phyloP scores from a whole-genome alignment of 768 basidiomycete genomes.

The Mycena latifolia region DNA sequence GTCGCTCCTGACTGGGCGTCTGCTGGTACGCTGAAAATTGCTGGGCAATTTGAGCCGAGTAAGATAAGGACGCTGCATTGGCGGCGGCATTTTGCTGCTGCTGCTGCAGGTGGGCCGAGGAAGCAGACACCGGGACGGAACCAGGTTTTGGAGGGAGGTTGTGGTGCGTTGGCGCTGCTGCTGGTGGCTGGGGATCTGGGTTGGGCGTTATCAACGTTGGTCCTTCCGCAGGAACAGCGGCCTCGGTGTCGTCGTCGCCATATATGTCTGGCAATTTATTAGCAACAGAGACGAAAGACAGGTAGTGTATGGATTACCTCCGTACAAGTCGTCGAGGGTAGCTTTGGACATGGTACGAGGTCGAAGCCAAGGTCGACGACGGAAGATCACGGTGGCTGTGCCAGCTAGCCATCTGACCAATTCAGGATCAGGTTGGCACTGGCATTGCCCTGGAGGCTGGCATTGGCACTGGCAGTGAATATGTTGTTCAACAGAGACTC shows the following conservation, averaged over 20 bases:
- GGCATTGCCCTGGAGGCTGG: too few species aligned
- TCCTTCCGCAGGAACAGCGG: slow-evolving; percentile 42
- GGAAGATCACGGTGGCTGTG: slow-evolving; percentile 8
- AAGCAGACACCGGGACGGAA: slow-evolving; percentile 33
- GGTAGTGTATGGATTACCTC: slow-evolving; percentile 59
- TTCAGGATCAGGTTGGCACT: too few species aligned
- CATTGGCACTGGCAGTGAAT: not conserved
- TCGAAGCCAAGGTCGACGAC: too few species aligned
- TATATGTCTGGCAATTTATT: slow-evolving; percentile 60
- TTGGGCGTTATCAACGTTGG: slow-evolving; percentile 38
- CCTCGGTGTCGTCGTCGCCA: slow-evolving; percentile 63
- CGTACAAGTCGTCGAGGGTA: slow-evolving; percentile 52
- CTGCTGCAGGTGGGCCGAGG: slow-evolving; percentile 33
- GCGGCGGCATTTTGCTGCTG: slow-evolving; percentile 35
- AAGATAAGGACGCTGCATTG: slow-evolving; percentile 54
- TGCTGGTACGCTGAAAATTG: slow-evolving; percentile 76
- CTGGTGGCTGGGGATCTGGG: slow-evolving; percentile 31
- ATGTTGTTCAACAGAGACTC: too few species aligned
- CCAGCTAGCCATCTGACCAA: too few species aligned
- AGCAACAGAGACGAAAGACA: too few species aligned
- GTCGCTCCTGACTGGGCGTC: slow-evolving; percentile 74
- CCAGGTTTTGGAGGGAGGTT: slow-evolving; percentile 33
- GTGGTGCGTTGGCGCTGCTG: slow-evolving; percentile 24
- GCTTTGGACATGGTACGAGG: slow-evolving; percentile 35
- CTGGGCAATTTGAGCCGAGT: slow-evolving; percentile 74